These are phyloP conservation scores for Rubia peregrina DNA, from an alignment of 305 asterid species.

Conservation along the genomic window DNA sequence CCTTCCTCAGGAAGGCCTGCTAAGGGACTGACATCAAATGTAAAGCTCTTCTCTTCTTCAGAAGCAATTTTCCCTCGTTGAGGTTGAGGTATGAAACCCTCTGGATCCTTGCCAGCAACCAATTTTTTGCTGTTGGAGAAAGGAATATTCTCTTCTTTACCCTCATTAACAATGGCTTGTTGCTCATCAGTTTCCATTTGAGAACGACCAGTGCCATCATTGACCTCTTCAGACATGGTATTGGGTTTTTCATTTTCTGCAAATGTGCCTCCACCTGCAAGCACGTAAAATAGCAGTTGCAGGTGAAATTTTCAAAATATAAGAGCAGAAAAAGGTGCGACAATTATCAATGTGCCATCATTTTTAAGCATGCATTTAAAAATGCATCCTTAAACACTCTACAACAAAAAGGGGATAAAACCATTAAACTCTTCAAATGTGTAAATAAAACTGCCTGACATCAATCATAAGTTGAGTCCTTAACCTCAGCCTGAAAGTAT, in stretches of 20 bases:
- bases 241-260: slow-evolving; percentile 29
- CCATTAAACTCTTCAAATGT: neutral
- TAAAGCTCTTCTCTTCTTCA: slow-evolving; percentile 49
- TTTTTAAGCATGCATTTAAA: neutral
- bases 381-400: neutral
- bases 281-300: slow-evolving; percentile 8
- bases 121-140: slow-evolving; percentile 15
- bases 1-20: slow-evolving; percentile 45
- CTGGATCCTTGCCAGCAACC: slow-evolving; percentile 18
- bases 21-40: slow-evolving; percentile 49
- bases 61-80: slow-evolving; percentile 30
- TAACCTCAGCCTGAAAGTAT: neutral
- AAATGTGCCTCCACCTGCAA: slow-evolving; percentile 30
- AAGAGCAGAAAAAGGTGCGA: neutral
- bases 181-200: slow-evolving; percentile 27
- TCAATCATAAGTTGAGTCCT: neutral
- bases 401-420: neutral
- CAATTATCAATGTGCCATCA: neutral
- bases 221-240: slow-evolving; percentile 27
- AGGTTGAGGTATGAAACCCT: slow-evolving; percentile 20
- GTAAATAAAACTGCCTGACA: neutral
- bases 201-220: slow-evolving; percentile 29
- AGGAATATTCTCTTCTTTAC: slow-evolving; percentile 23
- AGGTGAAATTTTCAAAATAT: neutral
- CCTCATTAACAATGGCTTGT: slow-evolving; percentile 23